Evolutionary conservation across 1,139 yeast genomes (phyloP), one percentile per base, ranked within the genome.

Genomic region (Hemisphaericaspora subhashii): DNA sequence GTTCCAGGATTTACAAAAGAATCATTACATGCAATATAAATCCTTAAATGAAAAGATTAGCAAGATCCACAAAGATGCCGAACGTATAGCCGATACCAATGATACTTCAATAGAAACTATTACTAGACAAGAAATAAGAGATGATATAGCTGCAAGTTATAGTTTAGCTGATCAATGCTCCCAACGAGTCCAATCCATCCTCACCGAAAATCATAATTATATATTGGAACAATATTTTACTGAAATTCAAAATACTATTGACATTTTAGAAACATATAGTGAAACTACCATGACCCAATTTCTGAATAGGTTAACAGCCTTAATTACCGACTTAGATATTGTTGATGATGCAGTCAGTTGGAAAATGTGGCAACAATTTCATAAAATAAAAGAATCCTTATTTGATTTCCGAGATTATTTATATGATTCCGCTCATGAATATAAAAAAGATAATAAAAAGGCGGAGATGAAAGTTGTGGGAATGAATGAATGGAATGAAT

Each of bases 261-360:
- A 83, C 47, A 72, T 81, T 1, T 72, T 81, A 53, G 88, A 84
- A 53, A 83, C 83, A 42, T 83, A 83, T 65, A 80, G 83, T n/a
- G 89, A 83, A 38, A 72, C 77, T 5, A 70, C 85, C 13, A 68
- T 83, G 40, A 72, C 65, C 43, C 87, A 81, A 46, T 83, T 72
- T 45, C 58, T 72, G 36, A 57, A 61, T 50, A 50, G 63, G 38
- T 61, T 74, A 36, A 57, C 66, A 3, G 44, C 47, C 13, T 57
- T 62, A 45, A 43, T 74, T 50, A 51, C 64, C 45, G 45, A 60
- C 39, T 47, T 62, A 46, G 61, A 62, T 35, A 40, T 50, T 12
- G 51, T 57, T 29, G 60, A 61, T 25, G 73, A 70, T 37, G 64
- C 60, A 21, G 57, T 66, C 32, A 62, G 61, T 20, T 84, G 92